A percentile compares a stretch with the other conserved stretches of the same genome.
Conservation (phyloP, 2,329 filamentous ascomycete genomes). For the Neopestalotiopsis sp. region DNA sequence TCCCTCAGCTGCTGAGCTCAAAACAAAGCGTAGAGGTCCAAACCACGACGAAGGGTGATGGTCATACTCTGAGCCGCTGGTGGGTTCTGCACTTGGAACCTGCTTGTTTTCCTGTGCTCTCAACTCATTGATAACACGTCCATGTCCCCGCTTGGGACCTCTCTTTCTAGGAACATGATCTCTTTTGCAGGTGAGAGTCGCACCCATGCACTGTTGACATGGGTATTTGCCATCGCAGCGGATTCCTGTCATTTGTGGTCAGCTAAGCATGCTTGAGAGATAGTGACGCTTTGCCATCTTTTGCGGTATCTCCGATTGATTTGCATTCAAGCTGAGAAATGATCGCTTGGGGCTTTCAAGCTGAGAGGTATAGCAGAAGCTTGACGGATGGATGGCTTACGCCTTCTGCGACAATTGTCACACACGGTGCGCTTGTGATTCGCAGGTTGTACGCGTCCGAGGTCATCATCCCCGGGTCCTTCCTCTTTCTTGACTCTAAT, state of each 20-base stretch:
- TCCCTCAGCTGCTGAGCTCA: not conserved
- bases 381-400: conserved; percentile 35
- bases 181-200: conserved; percentile 66
- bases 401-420: conserved; percentile 50
- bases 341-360: not conserved
- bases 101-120: conserved; percentile 53
- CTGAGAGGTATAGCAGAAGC: not conserved
- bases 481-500: conserved; percentile 17
- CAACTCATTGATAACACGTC: conserved; percentile 68
- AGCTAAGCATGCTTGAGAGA: not conserved
- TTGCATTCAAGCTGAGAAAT: not conserved
- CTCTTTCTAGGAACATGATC: conserved; percentile 70
- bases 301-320: too few species aligned
- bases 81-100: conserved; percentile 30
- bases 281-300: too few species aligned
- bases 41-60: not conserved
- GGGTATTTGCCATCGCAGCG: conserved; percentile 53
- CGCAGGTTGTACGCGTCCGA: conserved; percentile 17
- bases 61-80: conserved; percentile 22
- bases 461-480: not conserved
- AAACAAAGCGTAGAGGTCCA: not conserved
- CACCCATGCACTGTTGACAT: conserved; percentile 66
- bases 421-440: conserved; percentile 45
- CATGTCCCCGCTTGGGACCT: conserved; percentile 66
- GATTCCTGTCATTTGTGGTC: conserved; percentile 40